Base-by-base conservation (phyloP, 2,329 filamentous ascomycete genomes). In the Nigrograna mackinnonii region DNA sequence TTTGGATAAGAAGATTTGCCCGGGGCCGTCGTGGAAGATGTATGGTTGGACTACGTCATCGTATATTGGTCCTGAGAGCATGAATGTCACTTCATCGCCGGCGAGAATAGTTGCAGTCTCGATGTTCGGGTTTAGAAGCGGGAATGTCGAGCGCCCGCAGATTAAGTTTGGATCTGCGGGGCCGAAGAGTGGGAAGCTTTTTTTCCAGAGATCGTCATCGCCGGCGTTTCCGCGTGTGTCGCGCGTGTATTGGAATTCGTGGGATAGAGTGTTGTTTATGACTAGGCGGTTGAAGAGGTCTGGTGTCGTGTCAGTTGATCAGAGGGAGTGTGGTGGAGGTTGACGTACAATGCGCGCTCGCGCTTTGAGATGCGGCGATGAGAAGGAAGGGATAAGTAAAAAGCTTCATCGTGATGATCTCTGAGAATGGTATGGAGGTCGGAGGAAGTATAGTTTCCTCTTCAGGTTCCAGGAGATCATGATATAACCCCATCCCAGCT, bases 191-290 rank as follows among this genome's bases (percentile, higher is more conserved):
- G 52, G 54, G 12, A 46, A 50, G 17, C 44, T 20, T 41, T 52
- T 54, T 9, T 6, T 6, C 22, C 35, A 38, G 18, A 36, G 40
- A 20, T 11, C 33, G 16, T 22, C 41, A 26, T 32, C 46, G 12
- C 35, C 30, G 26, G 48, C 22, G 22, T 31, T 39, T 31, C 17
- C 26, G 26, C 41, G 26, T 24, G 49, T 40, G 30, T 58, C 47
- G 39, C 51, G 51, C 28, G 52, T 44, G 47, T 58, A 57, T 46
- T 58, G 44, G 18, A 44, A 56, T 3, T 55, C 49, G 6, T 34
- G 31, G 9, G 53, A 50, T 18, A 49, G 19, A 22, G 52, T 55
- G 41, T 47, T 47, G 35, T 58, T 57, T 14, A 55, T 37, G 22
- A 57, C 38, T 13, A 58, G 41, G 21, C 42, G 42, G 30, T 35